These are phyloP conservation scores for Strobilomyces confusus DNA, from an alignment of 768 basidiomycete species.

Conservation along the genomic window DNA sequence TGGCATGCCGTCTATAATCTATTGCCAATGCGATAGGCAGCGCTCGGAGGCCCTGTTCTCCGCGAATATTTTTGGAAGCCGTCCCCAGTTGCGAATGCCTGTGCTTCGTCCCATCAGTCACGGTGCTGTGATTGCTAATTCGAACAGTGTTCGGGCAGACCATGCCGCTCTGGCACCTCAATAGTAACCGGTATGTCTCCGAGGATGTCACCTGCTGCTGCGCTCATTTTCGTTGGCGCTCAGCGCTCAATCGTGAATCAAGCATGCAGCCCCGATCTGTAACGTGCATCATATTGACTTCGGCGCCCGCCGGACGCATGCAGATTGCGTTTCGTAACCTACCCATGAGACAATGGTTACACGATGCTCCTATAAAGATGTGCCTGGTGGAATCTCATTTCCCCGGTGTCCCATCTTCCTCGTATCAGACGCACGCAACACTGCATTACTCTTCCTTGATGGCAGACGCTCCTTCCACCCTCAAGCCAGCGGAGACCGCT, in stretches of 20 bases:
- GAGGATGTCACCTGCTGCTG: background rate
- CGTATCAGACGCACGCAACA: slow-evolving; percentile 2
- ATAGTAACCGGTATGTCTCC: background rate
- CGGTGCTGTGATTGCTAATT: background rate
- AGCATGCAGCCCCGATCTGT: background rate
- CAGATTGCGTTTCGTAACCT: slow-evolving; percentile 9
- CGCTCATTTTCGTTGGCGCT: background rate
- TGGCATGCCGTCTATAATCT: background rate
- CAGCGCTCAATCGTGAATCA: background rate
- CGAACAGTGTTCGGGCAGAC: background rate
- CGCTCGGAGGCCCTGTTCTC: too few species aligned
- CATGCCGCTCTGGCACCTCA: background rate
- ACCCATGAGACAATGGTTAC: background rate
- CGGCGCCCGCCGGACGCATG: background rate
- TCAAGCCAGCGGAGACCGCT: slow-evolving; percentile 59
- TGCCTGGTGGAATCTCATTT: background rate
- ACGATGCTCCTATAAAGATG: slow-evolving; percentile 19
- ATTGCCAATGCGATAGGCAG: background rate
- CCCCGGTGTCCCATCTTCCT: background rate
- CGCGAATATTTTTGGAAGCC: background rate
- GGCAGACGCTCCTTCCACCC: slow-evolving; percentile 39
- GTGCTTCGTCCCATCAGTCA: background rate
- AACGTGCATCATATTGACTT: slow-evolving; percentile 4
- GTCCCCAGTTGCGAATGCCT: background rate
- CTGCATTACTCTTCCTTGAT: slow-evolving; percentile 6